A percentile compares a stretch with the other conserved stretches of the same genome.
These are phyloP conservation scores for Cercospora zeina DNA, from an alignment of 2,329 filamentous ascomycete genomes.

Conservation along the genomic window DNA sequence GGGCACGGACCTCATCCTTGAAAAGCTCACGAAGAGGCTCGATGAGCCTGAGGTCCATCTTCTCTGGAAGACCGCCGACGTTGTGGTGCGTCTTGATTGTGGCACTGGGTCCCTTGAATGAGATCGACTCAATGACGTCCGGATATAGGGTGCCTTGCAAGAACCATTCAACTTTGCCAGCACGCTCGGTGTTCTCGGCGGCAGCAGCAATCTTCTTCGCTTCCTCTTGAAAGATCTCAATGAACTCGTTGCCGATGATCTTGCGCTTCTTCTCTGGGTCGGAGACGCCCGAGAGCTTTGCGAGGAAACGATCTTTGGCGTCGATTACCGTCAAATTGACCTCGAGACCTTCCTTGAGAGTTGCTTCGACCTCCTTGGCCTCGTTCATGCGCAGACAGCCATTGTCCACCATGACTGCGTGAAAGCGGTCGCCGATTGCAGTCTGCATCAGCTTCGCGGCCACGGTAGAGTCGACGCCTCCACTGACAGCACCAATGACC, in stretches of 20 bases:
- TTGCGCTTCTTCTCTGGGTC: conserved; percentile 87
- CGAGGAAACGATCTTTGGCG: conserved; percentile 74
- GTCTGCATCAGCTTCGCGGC: conserved; percentile 82
- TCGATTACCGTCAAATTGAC: conserved; percentile 91
- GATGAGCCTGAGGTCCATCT: conserved; percentile 68
- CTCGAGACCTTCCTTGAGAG: conserved; percentile 72
- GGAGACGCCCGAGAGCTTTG: conserved; percentile 68
- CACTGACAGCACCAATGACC: conserved; percentile 76
- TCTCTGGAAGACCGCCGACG: conserved; percentile 66
- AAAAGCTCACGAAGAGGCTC: conserved; percentile 78
- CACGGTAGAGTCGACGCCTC: conserved; percentile 88
- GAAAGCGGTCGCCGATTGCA: conserved; percentile 82
- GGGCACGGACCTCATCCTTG: conserved; percentile 75
- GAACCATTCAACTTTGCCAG: conserved; percentile 81
- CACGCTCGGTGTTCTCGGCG: conserved; percentile 64
- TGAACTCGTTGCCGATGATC: conserved; percentile 80
- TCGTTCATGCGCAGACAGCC: conserved; percentile 85
- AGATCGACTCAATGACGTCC: conserved; percentile 70
- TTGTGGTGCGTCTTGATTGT: conserved; percentile 77
- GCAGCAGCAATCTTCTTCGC: conserved; percentile 72
- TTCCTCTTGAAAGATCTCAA: conserved; percentile 79
- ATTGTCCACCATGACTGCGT: conserved; percentile 82
- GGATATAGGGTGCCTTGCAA: conserved; percentile 84
- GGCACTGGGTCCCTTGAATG: conserved; percentile 69
- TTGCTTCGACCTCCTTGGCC: conserved; percentile 76